Evolutionary conservation across 2,329 filamentous ascomycete genomes (phyloP).

Genomic region (Fusarium compactum): DNA sequence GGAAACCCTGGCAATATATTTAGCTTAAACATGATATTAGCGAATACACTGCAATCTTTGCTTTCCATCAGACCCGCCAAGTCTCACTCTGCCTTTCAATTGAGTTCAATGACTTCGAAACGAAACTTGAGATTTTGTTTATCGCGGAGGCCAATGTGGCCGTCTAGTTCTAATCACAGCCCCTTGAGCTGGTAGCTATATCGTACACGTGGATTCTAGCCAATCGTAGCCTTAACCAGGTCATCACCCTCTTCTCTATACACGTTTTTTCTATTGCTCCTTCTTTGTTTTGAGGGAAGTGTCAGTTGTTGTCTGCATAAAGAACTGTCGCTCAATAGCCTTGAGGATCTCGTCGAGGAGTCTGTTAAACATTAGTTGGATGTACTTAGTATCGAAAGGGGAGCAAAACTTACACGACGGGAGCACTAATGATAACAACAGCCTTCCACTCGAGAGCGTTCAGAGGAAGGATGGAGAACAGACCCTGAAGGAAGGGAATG

Average conservation of each 20-base stretch:
- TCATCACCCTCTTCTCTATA: slow-evolving; percentile 28
- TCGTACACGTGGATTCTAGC: slow-evolving; percentile 50
- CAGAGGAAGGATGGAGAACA: slow-evolving; percentile 93
- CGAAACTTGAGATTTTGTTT: slow-evolving; percentile 26
- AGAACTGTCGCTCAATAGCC: slow-evolving; percentile 76
- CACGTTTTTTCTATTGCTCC: slow-evolving; percentile 57
- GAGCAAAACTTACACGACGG: slow-evolving; percentile 81
- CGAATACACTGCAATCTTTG: slow-evolving; percentile 31
- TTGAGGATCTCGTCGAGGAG: slow-evolving; percentile 89
- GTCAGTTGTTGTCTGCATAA: slow-evolving; percentile 64
- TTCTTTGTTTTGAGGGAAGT: slow-evolving; percentile 63
- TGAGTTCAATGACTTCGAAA: slow-evolving; percentile 9
- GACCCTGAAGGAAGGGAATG: slow-evolving; percentile 84
- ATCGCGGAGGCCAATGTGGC: slow-evolving; percentile 33
- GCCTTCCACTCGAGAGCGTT: slow-evolving; percentile 92
- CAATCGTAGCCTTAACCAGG: slow-evolving; percentile 44
- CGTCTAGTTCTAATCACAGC: slow-evolving; percentile 42
- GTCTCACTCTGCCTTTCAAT: neutral
- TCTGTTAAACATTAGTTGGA: slow-evolving; percentile 58
- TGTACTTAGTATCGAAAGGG: neutral
- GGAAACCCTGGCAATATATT: neutral
- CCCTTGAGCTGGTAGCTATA: slow-evolving; percentile 24
- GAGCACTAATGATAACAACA: slow-evolving; percentile 86
- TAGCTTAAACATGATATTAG: neutral
- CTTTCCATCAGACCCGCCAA: neutral